Conservation (phyloP, 805 yeast species). For the Wickerhamiella slavikovae region DNA sequence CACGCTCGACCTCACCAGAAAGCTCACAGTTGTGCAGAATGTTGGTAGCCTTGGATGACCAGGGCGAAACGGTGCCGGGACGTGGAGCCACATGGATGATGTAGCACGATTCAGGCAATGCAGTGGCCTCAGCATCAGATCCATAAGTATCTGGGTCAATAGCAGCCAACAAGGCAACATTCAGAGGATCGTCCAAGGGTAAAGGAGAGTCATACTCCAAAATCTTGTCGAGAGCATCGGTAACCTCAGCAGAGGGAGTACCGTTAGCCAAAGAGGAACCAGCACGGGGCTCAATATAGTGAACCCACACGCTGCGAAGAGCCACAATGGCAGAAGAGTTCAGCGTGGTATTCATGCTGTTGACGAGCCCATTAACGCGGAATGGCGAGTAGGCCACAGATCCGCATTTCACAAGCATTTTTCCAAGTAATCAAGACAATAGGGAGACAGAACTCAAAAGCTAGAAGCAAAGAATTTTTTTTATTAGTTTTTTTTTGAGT, state of each 20-base stretch:
- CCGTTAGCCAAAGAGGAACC: constrained; percentile 15
- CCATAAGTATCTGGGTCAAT: constrained; percentile 14
- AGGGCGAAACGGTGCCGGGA: constrained; percentile 91
- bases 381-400: constrained; percentile 78
- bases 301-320: constrained; percentile 58
- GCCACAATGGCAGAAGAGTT: constrained; percentile 45
- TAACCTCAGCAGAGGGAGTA: constrained; percentile 13
- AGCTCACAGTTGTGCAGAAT: constrained; percentile 80
- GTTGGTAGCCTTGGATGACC: constrained; percentile 98
- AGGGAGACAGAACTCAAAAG: neutral
- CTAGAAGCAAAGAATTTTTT: too few relatives aligned
- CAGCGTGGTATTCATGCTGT: constrained; percentile 53
- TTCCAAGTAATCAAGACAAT: neutral
- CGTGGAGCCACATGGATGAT: constrained; percentile 71
- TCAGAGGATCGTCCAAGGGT: constrained; percentile 29
- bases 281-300: constrained; percentile 45
- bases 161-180: constrained; percentile 22
- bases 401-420: constrained; percentile 25
- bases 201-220: constrained; percentile 56
- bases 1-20: constrained; percentile 45
- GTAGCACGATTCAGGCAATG: constrained; percentile 21
- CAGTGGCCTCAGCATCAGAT: constrained; percentile 12
- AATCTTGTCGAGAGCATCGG: constrained; percentile 29
- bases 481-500: too few relatives aligned
- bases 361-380: constrained; percentile 52